A percentile compares a stretch with the other conserved stretches of the same genome.
Conservation (phyloP, 306 rosid species). For the Cicer arietinum region DNA sequence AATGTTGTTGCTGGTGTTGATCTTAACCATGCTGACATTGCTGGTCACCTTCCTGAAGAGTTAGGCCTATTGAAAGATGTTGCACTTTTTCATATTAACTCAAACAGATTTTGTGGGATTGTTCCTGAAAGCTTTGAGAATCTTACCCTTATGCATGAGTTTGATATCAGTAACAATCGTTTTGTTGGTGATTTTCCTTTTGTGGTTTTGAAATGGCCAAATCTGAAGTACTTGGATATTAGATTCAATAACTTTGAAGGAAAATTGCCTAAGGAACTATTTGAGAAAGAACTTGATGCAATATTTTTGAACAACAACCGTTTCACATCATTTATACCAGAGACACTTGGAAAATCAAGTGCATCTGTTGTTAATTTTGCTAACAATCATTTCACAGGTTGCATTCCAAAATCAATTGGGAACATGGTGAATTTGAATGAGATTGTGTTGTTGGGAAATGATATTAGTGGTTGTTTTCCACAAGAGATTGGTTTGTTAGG, state of each 20-base stretch:
- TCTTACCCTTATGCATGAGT: slow-evolving; percentile 47
- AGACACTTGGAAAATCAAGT: slow-evolving; percentile 61
- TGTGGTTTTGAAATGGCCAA: slow-evolving; percentile 49
- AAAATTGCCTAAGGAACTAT: slow-evolving; percentile 44
- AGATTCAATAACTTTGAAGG: slow-evolving; percentile 64
- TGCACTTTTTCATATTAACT: slow-evolving; percentile 60
- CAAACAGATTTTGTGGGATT: slow-evolving; percentile 63
- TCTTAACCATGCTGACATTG: slow-evolving; percentile 59
- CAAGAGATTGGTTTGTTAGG: slow-evolving; percentile 60
- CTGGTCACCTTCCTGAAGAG: slow-evolving; percentile 53
- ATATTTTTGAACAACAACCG: slow-evolving; percentile 72
- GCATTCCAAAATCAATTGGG: slow-evolving; percentile 68
- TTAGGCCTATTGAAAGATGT: slow-evolving; percentile 48
- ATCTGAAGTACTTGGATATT: slow-evolving; percentile 50
- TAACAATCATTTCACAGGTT: slow-evolving; percentile 66
- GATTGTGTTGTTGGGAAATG: slow-evolving; percentile 59
- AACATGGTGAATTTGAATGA: slow-evolving; percentile 67
- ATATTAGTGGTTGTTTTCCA: slow-evolving; percentile 70
- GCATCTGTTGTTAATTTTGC: slow-evolving; percentile 67
- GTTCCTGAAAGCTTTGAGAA: slow-evolving; percentile 47
- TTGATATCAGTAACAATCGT: slow-evolving; percentile 61
- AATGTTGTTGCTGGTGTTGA: slow-evolving; percentile 59
- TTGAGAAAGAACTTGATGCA: slow-evolving; percentile 64
- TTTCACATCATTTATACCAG: slow-evolving; percentile 63
- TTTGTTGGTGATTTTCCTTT: slow-evolving; percentile 58